Base-by-base conservation (phyloP, 805 yeast genomes). In the Sugiyamaella boreocaroliniensis region DNA sequence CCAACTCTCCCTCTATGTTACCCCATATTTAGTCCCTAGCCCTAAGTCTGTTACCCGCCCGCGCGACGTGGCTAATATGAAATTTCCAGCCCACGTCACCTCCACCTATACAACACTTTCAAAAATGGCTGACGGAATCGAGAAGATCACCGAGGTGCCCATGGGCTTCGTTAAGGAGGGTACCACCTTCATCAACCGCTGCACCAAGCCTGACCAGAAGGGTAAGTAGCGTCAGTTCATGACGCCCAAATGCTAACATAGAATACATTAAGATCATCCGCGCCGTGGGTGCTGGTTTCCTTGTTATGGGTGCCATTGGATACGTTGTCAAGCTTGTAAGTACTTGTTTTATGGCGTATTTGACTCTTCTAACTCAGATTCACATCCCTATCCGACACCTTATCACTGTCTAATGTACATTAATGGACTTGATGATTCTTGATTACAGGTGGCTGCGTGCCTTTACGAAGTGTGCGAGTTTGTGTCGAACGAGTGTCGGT, bases 241-340 rank as follows among this genome's bases (percentile, higher is more conserved):
- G 26, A 3, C 26, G 26, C 6, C 10, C 19, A 19, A n/a, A 9
- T 43, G 46, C 18, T 47, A 29, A 45, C 49, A 29, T 55, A 79
- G 99, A 92, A 74, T 92, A 87, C 77, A 64, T 83, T 55, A 85
- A 85, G 71, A 86, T 92, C 67, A 80, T 93, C 59, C 86, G 93
- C 73, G 97, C 97, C 50, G 98, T 92, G 50, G 98, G 98, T 64
- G 78, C 90, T 58, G 99, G 99, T 61, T 92, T 92, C 73, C 76
- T 92, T 63, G 92, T 92, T 81, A 93, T 92, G 90, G 99, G 99
- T 67, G 85, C 88, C 64, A 95, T 93, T 66, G 99, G 99, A 54
- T 92, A 89, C 74, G 86, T 84, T 66, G 93, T 93, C 73, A 92
- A 92, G 75, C 81, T 92, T 65, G 77, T 72, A 61, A 53, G 71